Evolutionary conservation across 176 grass and related monocot species (phyloP), one percentile per base, ranked within the genome.

Genomic region (Oropetium thomaeum): DNA sequence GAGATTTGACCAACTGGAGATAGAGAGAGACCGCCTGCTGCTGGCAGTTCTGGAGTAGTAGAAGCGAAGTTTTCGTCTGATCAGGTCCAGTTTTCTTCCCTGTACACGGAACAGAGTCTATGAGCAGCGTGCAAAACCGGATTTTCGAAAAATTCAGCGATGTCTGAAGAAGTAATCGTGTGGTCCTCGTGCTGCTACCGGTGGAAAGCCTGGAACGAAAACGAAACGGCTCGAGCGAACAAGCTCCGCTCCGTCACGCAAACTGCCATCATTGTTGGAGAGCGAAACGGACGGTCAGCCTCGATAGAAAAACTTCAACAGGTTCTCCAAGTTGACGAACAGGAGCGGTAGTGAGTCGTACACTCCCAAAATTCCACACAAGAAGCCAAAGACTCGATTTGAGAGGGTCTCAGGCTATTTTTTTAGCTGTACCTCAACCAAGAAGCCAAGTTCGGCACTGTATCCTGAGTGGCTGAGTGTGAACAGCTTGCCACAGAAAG

Each of bases 401-500:
- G 15, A 43, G 33, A 65, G 38, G 38, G 27, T 1, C 33, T 1
- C 33, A 44, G 10, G 8, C 0, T 22, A 42, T 60, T 40, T n/a
- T n/a, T n/a, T n/a, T n/a, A n/a, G n/a, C n/a, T n/a, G n/a, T n/a
- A n/a, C 14, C 52, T 68, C 16, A 34, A 30, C 19, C 55, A 33
- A 9, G 29, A 48, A 58, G 69, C 52, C 69, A 85, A 63, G 8
- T 70, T 63, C 65, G 35, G 28, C 13, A 9, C 2, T 51, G 13
- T 37, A 76, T 58, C 7, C 11, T n/a, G n/a, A 34, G 49, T 58
- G 33, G 5, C 11, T n/a, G n/a, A 34, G 49, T 58, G 33, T 15
- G 62, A 66, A 82, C 85, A 73, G 67, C 72, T 59, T 49, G 73
- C 78, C 79, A 26, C 69, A 49, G 14, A 25, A 47, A 74, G 70